A percentile compares a stretch with the other conserved stretches of the same genome.
These are phyloP conservation scores for Colletotrichum kahawae DNA, from an alignment of 2,329 filamentous ascomycete species.

Conservation along the genomic window DNA sequence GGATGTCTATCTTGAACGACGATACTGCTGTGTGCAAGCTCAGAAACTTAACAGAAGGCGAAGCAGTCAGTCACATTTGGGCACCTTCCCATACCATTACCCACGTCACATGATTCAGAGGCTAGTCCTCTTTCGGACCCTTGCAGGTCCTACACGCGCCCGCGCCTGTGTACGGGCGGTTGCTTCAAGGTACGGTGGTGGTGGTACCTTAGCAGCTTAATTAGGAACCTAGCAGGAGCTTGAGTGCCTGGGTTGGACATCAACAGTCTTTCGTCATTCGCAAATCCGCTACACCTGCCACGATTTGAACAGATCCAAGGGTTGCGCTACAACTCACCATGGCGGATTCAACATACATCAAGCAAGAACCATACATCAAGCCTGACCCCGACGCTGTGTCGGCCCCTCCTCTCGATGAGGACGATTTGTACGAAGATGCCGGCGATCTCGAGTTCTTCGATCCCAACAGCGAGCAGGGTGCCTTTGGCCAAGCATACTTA, in stretches of 20 bases:
- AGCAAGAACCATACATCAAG: conserved; percentile 47
- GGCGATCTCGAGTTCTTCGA: conserved; percentile 63
- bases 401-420: conserved; percentile 58
- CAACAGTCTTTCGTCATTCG: neutral
- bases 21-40: too few species aligned
- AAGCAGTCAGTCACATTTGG: neutral
- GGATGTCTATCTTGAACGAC: neutral
- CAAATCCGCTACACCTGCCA: neutral
- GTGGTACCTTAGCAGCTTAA: neutral
- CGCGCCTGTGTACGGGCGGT: neutral
- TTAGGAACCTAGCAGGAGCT: neutral
- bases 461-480: conserved; percentile 32
- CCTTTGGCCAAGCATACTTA: conserved; percentile 58
- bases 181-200: neutral
- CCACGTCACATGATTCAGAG: neutral
- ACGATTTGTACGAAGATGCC: conserved; percentile 70
- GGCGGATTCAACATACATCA: conserved; percentile 26
- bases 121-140: neutral
- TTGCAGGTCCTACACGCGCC: neutral
- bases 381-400: conserved; percentile 49
- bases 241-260: neutral
- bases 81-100: neutral
- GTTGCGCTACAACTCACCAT: neutral
- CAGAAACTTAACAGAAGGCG: neutral
- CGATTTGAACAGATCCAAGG: neutral